These are phyloP conservation scores for Falciphora oryzae DNA, from an alignment of 2,329 filamentous ascomycete species.

Conservation along the genomic window DNA sequence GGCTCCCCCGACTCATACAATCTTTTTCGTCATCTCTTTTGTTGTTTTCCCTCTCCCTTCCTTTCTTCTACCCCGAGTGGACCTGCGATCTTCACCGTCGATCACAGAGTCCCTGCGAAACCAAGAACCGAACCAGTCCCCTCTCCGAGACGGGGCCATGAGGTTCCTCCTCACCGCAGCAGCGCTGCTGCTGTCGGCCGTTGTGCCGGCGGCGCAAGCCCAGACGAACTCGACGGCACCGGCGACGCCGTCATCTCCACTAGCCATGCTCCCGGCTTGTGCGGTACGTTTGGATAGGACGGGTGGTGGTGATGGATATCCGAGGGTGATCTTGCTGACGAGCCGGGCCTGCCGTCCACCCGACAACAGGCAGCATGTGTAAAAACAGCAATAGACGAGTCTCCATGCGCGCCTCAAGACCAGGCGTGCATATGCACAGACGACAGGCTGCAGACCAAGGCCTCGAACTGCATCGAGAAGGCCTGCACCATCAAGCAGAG, in stretches of 20 bases:
- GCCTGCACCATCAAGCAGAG: constrained; percentile 3
- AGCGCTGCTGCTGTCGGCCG: background rate
- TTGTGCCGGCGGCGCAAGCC: background rate
- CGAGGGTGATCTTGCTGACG: background rate
- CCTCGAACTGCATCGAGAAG: background rate
- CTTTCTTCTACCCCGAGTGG: background rate
- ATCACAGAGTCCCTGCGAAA: background rate
- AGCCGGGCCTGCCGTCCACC: background rate
- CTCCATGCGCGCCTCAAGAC: background rate
- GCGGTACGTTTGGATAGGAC: background rate
- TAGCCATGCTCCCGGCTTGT: background rate
- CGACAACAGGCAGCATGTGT: constrained; percentile 4
- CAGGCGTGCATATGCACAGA: constrained; percentile 8
- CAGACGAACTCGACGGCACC: background rate
- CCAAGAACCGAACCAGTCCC: background rate
- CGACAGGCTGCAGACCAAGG: background rate
- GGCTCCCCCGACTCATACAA: background rate
- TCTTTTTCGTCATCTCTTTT: background rate
- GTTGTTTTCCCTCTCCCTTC: background rate
- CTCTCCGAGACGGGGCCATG: background rate
- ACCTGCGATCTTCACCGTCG: background rate
- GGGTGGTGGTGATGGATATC: background rate
- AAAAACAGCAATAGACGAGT: background rate
- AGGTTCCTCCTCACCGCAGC: background rate
- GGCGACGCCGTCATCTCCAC: background rate